Percentiles rank a stretch among this genome's conserved stretches.
Evolutionary conservation across 192 early-diverging fungal species (phyloP).

Genomic region (Backusella luteola): DNA sequence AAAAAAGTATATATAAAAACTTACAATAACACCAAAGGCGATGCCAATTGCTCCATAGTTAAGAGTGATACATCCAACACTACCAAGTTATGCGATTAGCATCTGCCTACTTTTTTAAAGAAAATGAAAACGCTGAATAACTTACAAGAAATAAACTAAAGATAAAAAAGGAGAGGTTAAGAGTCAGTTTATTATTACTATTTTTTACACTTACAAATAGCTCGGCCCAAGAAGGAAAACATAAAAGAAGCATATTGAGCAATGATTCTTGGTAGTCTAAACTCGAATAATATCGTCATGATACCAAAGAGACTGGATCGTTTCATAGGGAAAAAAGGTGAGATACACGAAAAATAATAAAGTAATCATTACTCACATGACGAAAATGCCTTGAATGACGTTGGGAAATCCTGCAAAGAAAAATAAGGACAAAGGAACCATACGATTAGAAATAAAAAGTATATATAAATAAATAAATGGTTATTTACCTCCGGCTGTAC

Average conservation of each 20-base stretch:
- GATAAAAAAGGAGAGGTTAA: not conserved
- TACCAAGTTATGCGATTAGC: not conserved
- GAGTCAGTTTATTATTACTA: not conserved
- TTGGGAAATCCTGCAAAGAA: not conserved
- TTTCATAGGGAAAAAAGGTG: not conserved
- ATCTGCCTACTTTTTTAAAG: not conserved
- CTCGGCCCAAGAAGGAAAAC: slow-evolving; percentile 41
- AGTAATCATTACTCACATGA: not conserved
- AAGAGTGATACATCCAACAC: slow-evolving; percentile 35
- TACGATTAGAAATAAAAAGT: not conserved
- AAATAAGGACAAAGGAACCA: not conserved
- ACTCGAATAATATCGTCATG: slow-evolving; percentile 31
- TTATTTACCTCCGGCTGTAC: slow-evolving; percentile 29
- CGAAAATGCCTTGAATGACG: slow-evolving; percentile 24
- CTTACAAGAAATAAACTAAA: slow-evolving; percentile 28
- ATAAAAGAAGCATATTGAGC: slow-evolving; percentile 36
- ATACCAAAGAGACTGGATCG: slow-evolving; percentile 29
- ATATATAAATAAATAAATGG: not conserved
- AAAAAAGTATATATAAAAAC: not conserved
- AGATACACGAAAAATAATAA: not conserved
- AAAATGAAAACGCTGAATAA: not conserved
- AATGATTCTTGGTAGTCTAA: slow-evolving; percentile 21
- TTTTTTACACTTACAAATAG: slow-evolving; percentile 27
- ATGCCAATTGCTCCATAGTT: slow-evolving; percentile 21
- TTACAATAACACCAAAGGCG: slow-evolving; percentile 38